Conservation (phyloP, 495 filamentous ascomycete species). For the Annulohypoxylon moriforme region DNA sequence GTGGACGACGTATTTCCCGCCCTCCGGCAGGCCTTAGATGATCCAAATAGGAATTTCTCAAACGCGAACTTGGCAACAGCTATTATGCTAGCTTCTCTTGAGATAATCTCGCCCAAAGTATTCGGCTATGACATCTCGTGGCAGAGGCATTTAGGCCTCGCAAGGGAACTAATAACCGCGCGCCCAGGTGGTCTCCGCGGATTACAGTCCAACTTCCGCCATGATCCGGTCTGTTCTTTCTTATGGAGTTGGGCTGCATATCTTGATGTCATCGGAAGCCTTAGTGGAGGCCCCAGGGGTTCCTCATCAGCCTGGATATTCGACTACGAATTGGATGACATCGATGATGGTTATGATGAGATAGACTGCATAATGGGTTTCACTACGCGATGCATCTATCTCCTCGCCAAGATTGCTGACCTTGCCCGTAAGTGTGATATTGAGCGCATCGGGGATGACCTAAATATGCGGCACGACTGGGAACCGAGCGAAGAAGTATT, state of each 20-base stretch:
- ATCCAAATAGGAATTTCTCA: conserved; percentile 68
- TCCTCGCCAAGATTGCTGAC: conserved; percentile 78
- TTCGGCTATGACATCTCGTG: conserved; percentile 77
- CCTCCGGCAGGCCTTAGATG: conserved; percentile 73
- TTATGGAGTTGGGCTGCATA: conserved; percentile 90
- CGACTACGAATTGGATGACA: conserved; percentile 61
- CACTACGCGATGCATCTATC: conserved; percentile 73
- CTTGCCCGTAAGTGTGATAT: conserved; percentile 77
- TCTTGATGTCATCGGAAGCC: conserved; percentile 80
- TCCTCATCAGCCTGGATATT: conserved; percentile 51
- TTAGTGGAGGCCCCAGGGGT: conserved; percentile 68
- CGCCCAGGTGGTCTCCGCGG: conserved; percentile 68
- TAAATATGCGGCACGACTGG: conserved; percentile 67
- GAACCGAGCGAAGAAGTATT: conserved; percentile 65
- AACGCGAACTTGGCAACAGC: conserved; percentile 83
- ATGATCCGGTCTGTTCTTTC: conserved; percentile 79
- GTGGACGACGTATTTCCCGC: conserved; percentile 82
- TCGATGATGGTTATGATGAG: conserved; percentile 68
- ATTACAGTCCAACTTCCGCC: conserved; percentile 61
- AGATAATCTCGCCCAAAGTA: conserved; percentile 86
- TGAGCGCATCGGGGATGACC: conserved; percentile 67
- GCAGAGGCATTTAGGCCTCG: conserved; percentile 81
- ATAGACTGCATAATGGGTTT: conserved; percentile 88
- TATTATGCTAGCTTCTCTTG: conserved; percentile 86
- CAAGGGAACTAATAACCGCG: conserved; percentile 78